phyloP scores from a whole-genome alignment of 371 early-diverging fungal species.

The Rhizopus sp. region DNA sequence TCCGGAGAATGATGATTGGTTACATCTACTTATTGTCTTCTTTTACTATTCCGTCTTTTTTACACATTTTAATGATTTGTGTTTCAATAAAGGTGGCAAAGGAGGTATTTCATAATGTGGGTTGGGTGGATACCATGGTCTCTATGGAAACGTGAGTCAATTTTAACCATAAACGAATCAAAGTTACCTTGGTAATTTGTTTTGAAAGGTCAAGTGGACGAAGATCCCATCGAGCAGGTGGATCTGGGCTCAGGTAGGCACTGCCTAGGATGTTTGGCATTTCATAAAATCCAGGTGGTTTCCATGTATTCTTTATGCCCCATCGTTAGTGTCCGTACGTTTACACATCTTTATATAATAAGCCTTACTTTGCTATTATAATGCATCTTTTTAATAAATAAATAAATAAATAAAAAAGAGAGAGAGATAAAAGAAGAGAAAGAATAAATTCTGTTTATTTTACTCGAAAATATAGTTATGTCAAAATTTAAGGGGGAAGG shows the following conservation, averaged over 20 bases:
- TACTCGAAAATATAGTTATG: neutral
- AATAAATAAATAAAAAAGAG: neutral
- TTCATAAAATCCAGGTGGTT: constrained; percentile 33
- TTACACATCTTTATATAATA: neutral
- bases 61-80: constrained; percentile 3
- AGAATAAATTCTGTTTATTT: neutral
- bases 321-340: no score
- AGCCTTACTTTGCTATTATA: constrained; percentile 12
- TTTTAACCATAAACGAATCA: no score
- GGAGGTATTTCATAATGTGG: constrained; percentile 15
- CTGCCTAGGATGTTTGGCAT: constrained; percentile 35
- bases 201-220: constrained; percentile 37
- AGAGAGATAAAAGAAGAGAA: neutral
- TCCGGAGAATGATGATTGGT: constrained; percentile 15
- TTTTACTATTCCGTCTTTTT: constrained; percentile 17
- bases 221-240: constrained; percentile 31
- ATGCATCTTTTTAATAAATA: constrained; percentile 4
- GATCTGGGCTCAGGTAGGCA: constrained; percentile 31
- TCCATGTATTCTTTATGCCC: constrained; percentile 24
- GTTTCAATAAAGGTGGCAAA: constrained; percentile 9
- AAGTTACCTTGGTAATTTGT: constrained; percentile 10
- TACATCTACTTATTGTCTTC: constrained; percentile 15
- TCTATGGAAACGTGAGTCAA: neutral
- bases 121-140: constrained; percentile 17
- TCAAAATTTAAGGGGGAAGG: constrained; percentile 3